Percentiles rank a stretch among this genome's conserved stretches.
phyloP scores from a whole-genome alignment of 257 asterid genomes.

The Rauvolfia tetraphylla region DNA sequence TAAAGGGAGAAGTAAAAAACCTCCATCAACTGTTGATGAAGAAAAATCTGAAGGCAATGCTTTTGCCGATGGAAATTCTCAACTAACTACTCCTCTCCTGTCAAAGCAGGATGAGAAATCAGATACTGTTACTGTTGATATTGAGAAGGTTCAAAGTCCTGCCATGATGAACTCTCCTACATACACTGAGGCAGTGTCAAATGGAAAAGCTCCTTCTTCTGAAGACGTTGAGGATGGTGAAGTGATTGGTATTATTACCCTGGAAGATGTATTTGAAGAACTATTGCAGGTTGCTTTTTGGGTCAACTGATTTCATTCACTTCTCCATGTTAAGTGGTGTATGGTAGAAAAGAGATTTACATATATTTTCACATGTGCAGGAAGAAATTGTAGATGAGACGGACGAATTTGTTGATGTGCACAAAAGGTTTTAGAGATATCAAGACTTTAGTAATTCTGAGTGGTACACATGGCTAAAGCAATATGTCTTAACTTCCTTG shows the following conservation, averaged over 20 bases:
- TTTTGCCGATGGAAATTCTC: constrained; percentile 29
- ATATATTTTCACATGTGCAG: constrained; percentile 33
- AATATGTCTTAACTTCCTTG: constrained; percentile 10
- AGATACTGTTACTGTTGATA: constrained; percentile 52
- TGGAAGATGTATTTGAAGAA: constrained; percentile 96
- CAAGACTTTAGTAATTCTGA: not conserved
- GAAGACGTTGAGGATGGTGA: constrained; percentile 75
- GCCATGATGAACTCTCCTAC: constrained; percentile 28
- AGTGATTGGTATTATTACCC: constrained; percentile 84
- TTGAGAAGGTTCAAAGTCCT: constrained; percentile 42
- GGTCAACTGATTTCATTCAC: not conserved
- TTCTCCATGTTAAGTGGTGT: not conserved
- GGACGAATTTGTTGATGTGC: constrained; percentile 88
- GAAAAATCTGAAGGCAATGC: constrained; percentile 46
- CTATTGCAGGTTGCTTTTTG: constrained; percentile 65
- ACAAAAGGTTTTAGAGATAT: constrained; percentile 48
- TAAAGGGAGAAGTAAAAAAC: constrained; percentile 41
- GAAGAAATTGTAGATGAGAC: constrained; percentile 97
- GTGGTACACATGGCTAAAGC: constrained; percentile 1
- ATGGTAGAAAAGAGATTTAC: not conserved
- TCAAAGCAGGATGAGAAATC: constrained; percentile 35
- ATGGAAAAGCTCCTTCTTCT: constrained; percentile 30
- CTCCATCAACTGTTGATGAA: constrained; percentile 36
- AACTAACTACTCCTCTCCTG: constrained; percentile 46
- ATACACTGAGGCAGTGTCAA: constrained; percentile 32